Evolutionary conservation across 371 early-diverging fungal species (phyloP), one percentile per base, ranked within the genome.

Genomic region (Zychaea mexicana): DNA sequence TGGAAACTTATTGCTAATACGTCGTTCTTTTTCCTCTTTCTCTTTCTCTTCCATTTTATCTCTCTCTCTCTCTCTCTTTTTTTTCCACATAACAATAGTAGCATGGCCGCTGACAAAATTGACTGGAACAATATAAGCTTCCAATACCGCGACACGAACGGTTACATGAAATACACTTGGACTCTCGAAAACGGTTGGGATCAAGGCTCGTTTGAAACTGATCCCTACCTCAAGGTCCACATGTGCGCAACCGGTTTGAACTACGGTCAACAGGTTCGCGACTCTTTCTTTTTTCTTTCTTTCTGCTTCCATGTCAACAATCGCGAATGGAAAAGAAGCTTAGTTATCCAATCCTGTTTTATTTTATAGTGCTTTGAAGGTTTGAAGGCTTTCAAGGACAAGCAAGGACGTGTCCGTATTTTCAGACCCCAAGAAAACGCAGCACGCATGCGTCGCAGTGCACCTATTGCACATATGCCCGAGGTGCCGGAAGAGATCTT

Each of bases 371-470:
- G 88, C 69, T 93, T 93, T 68, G 94, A 93, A 79, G 94, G 94
- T 26, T 69, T 93, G 67, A 93, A 93, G 72, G 92, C 94, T 4
- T 93, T 90, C 85, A 79, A 89, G 22, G 84, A 85, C 78, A 82
- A 79, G 52, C 85, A 91, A 66, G 89, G 89, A 19, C 86, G 86
- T 68, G 79, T 92, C 42, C 87, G 92, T 57, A 76, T 91, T 49
- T 93, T 93, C 81, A 83, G 94, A 49, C 90, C 91, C 32, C 79
- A 88, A 45, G 78, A 77, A 8, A 93, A 93, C 72, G 90, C 89
- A 2, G 76, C 73, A n/a, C 87, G 94, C 57, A 78, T 93, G 81
- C 64, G 64, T 0, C 73, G 71, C 45, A 85, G 88, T 54, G 90
- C 90, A 46, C 66, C 76, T 3, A 77, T 83, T 30, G 72, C 78